Evolutionary conservation across 2,329 filamentous ascomycete species (phyloP), one percentile per base, ranked within the genome.

Genomic region (Fonsecaea nubica): DNA sequence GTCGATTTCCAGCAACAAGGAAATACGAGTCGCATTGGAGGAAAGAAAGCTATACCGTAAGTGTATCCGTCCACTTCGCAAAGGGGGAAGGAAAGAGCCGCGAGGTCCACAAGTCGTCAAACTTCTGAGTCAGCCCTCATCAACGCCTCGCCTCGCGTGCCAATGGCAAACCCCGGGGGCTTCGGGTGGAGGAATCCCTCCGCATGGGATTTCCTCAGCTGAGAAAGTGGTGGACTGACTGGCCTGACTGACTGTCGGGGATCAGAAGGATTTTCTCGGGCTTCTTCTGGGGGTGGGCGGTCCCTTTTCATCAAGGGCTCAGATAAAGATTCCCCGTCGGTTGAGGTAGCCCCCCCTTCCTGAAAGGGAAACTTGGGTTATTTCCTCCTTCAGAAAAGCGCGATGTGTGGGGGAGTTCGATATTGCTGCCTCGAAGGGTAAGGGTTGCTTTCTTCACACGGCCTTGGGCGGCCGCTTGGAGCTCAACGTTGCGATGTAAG

Each of bases 91-190:
- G 30, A 32, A 30, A 55, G 25, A 33, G 25, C 53, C 53, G 33
- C 32, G 12, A 18, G 33, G n/a, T 55, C 45, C 45, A 50, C 45
- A 50, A 33, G 33, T n/a, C 32, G 30, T 21, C 53, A 55, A 55
- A 36, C 53, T 35, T 55, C 53, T 55, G 53, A 55, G 30, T 55
- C 53, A 55, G 53, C 53, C 53, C 53, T 55, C 53, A 30, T 55
- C 53, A 33, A n/a, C 33, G 8, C 53, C 12, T 32, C 30, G 30
- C 25, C 48, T 35, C 53, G 33, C 53, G 13, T 18, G 53, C 53
- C 33, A 55, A 55, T 55, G 21, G 53, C n/a, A n/a, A 36, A 15
- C 30, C 3, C 48, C 9, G 15, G 18, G 18, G 18, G 48, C 15
- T 52, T 36, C 13, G 33, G 6, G 12, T 3, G 8, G 18, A 3